These are phyloP conservation scores for Penicillium rolfsii DNA, from an alignment of 2,329 filamentous ascomycete genomes.

Conservation along the genomic window DNA sequence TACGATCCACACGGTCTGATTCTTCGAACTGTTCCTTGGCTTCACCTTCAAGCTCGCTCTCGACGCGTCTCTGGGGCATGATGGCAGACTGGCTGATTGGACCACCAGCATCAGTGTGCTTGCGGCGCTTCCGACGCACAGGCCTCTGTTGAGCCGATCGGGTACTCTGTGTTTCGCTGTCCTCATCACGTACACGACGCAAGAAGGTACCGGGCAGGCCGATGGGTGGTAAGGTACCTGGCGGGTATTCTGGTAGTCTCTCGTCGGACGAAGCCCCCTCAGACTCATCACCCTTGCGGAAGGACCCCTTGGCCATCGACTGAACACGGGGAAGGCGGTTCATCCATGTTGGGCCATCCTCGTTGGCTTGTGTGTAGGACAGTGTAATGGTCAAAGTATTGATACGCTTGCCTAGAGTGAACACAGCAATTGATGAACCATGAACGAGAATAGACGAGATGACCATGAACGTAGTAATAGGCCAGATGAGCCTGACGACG, in stretches of 20 bases:
- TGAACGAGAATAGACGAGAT: slow-evolving; percentile 94
- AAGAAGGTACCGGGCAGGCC: slow-evolving; percentile 76
- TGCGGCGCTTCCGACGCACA: slow-evolving; percentile 61
- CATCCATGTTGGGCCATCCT: slow-evolving; percentile 93
- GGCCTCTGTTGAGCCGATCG: slow-evolving; percentile 57
- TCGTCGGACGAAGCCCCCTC: slow-evolving; percentile 65
- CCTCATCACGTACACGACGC: slow-evolving; percentile 76
- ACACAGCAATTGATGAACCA: slow-evolving; percentile 96
- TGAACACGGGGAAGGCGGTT: slow-evolving; percentile 81
- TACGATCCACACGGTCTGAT: slow-evolving; percentile 38
- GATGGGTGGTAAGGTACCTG: slow-evolving; percentile 72
- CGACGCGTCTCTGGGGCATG: slow-evolving; percentile 60
- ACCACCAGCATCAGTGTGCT: slow-evolving; percentile 75
- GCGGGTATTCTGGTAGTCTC: slow-evolving; percentile 62
- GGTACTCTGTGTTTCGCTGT: slow-evolving; percentile 60
- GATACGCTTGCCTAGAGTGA: slow-evolving; percentile 96
- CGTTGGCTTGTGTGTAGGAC: slow-evolving; percentile 89
- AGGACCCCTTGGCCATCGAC: slow-evolving; percentile 81
- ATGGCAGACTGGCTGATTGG: slow-evolving; percentile 91
- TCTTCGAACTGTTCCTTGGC: slow-evolving; percentile 32
- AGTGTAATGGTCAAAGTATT: slow-evolving; percentile 94
- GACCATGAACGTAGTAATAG: slow-evolving; percentile 90
- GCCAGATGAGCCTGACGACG: slow-evolving; percentile 88
- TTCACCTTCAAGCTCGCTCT: slow-evolving; percentile 33
- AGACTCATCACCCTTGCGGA: slow-evolving; percentile 68